Conservation (phyloP, 768 basidiomycete genomes). For the Collybia sordida region DNA sequence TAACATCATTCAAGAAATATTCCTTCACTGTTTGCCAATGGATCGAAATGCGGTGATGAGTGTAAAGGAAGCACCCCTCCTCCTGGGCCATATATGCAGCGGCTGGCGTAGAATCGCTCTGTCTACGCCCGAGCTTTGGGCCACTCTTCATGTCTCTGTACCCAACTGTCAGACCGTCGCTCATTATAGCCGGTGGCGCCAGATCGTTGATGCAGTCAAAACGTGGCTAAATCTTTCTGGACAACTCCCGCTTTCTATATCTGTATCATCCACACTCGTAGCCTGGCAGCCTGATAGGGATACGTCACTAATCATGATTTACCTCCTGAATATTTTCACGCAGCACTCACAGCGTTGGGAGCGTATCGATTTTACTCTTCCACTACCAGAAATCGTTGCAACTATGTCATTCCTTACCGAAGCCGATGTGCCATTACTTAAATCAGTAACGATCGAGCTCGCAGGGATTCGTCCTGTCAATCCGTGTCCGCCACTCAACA, state of each 20-base stretch:
- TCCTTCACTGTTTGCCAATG: neutral
- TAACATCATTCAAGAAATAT: conserved; percentile 2
- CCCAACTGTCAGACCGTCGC: neutral
- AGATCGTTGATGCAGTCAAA: neutral
- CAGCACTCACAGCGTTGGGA: neutral
- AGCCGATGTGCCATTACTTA: neutral
- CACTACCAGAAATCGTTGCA: neutral
- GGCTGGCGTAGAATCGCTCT: conserved; percentile 1
- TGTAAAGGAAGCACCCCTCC: conserved; percentile 1
- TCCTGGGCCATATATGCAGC: conserved; percentile 4
- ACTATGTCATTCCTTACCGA: neutral
- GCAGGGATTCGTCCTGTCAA: too few species aligned
- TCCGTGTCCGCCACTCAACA: too few species aligned
- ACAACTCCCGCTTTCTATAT: conserved; percentile 2
- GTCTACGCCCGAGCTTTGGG: neutral
- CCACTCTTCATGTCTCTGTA: neutral
- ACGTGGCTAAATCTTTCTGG: conserved; percentile 5
- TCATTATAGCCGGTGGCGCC: neutral
- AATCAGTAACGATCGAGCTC: neutral
- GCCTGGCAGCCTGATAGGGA: neutral
- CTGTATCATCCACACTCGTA: neutral
- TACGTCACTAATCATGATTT: neutral
- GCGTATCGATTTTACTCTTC: neutral
- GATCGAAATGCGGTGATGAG: conserved; percentile 1
- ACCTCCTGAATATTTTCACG: neutral